Conservation (phyloP, 1,284 basidiomycete species). For the Garcileccinum viscosum region DNA sequence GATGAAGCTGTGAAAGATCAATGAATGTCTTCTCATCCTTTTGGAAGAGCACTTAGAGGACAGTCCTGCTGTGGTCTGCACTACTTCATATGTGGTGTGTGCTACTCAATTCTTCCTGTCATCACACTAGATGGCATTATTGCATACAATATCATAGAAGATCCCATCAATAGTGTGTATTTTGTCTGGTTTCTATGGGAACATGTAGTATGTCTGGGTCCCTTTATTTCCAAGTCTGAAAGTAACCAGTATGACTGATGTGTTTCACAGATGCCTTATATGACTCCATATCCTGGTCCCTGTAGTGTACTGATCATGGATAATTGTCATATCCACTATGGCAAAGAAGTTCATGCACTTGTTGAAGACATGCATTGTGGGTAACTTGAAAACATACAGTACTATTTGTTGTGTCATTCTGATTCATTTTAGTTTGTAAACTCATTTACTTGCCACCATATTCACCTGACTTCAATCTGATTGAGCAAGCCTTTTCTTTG, state of each 20-base stretch:
- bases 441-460: background rate
- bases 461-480: background rate
- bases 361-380: background rate
- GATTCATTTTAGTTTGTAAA: background rate
- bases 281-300: background rate
- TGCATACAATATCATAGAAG: background rate
- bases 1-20: background rate
- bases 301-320: background rate
- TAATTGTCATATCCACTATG: background rate
- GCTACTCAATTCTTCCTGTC: background rate
- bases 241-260: no score
- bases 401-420: background rate
- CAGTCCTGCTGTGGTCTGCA: background rate
- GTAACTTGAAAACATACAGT: background rate
- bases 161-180: background rate
- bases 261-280: no score
- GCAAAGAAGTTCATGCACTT: background rate
- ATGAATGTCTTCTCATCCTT: background rate
- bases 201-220: background rate
- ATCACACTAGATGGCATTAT: no score
- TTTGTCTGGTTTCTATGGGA: background rate
- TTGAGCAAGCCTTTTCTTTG: background rate
- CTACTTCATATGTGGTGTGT: background rate
- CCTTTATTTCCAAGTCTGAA: no score
- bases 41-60: background rate